Conservation (phyloP, 2,329 filamentous ascomycete species). For the Fusarium acutatum region DNA sequence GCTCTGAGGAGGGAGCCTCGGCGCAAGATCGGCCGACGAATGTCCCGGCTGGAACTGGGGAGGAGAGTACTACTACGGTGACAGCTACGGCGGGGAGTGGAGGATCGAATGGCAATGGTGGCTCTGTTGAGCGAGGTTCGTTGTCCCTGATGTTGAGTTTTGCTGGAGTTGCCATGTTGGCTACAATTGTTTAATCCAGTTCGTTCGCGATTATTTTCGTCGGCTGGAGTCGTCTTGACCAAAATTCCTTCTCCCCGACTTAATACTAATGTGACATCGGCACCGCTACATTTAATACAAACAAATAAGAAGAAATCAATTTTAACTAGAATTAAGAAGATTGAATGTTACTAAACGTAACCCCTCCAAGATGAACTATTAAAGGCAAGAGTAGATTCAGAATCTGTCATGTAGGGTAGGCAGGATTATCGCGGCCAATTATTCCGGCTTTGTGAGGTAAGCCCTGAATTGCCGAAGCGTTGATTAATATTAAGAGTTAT, state of each 20-base stretch:
- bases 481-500: rapidly evolving
- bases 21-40: not conserved
- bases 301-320: rapidly evolving
- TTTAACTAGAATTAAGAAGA: rapidly evolving
- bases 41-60: not conserved
- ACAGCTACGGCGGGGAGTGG: not conserved
- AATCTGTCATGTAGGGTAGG: no score
- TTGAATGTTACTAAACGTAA: no score
- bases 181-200: rapidly evolving
- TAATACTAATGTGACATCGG: no score
- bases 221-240: no score
- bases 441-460: no score
- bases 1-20: not conserved
- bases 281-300: no score
- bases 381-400: no score
- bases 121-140: not conserved
- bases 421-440: no score
- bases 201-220: no score
- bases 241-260: no score
- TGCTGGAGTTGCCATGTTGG: not conserved
- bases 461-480: not conserved
- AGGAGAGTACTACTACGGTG: not conserved
- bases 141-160: not conserved
- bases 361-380: no score
- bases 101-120: not conserved